Base-by-base conservation (phyloP, 345 rosid genomes). In the Erysimum cheiranthoides region DNA sequence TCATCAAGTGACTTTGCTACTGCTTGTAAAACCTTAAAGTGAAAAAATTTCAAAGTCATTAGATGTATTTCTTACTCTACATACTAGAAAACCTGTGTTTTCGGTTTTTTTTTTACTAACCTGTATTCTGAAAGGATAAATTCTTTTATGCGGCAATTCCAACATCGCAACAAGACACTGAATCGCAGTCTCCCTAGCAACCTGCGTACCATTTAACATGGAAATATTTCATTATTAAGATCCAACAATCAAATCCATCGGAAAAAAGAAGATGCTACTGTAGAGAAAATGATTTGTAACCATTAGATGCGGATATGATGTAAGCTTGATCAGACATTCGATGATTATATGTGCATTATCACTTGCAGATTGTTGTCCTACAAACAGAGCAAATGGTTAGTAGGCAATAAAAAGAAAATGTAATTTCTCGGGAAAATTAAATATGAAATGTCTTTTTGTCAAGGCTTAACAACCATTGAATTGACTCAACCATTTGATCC, bases 181-280 rank as follows among this genome's bases (percentile, higher is more conserved):
- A 72, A 95, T 76, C 16, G 93, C 89, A 1, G 99, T 92, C 82
- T 95, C 96, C 52, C 97, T 88, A 49, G 89, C 89, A 79, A 86
- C 82, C 99, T 94, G 83, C 56, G 71, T 73, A 50, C 32, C 28
- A 52, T 76, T 61, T 31, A 9, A 59, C 60, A 49, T 34, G 27
- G 38, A 49, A 25, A 46, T 42, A 3, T 47, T 8, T 39, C 38
- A 35, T 30, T 39, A 18, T 0, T 0, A 35, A 18, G 25, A 25
- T 40, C 17, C 13, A 21, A 13, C 6, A 46, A 63, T 39, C 68
- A 50, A 18, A 38, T 6, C 10, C 21, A 13, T 14, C 38, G 68
- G n/a, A 12, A 58, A 14, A 43, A n/a, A 0, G 1, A 39, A 61
- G 51, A 46, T 43, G 27, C 31, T 28, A 28, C 39, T 27, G 42